A percentile compares a stretch with the other conserved stretches of the same genome.
Conservation (phyloP, 2,329 filamentous ascomycete species). For the Colletotrichum sp. region DNA sequence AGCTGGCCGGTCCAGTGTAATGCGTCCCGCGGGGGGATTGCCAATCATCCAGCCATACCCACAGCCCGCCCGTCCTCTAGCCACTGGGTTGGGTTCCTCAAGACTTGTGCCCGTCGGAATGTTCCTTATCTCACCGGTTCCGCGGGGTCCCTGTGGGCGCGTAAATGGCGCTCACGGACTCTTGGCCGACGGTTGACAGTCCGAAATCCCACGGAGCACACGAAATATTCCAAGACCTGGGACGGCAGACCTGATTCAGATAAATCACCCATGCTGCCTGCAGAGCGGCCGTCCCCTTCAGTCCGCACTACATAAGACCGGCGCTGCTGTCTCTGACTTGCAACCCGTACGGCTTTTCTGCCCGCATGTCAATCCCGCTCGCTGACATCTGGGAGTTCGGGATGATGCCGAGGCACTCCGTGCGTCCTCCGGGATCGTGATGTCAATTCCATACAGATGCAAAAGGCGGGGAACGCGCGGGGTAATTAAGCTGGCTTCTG, state of each 20-base stretch:
- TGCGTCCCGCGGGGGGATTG: not conserved
- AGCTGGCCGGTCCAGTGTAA: not conserved
- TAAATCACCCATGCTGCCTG: not conserved
- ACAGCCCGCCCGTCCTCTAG: not conserved
- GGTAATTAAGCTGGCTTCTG: not conserved
- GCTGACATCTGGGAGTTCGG: not conserved
- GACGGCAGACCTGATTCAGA: not conserved
- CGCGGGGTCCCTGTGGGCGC: not conserved
- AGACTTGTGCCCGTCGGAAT: not conserved
- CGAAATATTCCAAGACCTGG: not conserved
- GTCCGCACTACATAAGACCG: not conserved
- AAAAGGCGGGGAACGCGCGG: slow-evolving; percentile 20
- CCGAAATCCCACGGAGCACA: not conserved
- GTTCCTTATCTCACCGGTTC: not conserved
- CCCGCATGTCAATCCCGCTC: not conserved
- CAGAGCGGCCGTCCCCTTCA: not conserved
- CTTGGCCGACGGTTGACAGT: not conserved
- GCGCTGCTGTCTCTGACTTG: not conserved
- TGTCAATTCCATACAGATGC: not conserved
- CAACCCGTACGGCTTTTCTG: not conserved
- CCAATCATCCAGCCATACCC: not conserved
- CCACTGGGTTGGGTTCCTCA: not conserved
- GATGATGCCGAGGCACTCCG: slow-evolving; percentile 13
- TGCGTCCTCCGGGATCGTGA: not conserved
- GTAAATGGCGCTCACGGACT: not conserved